Percentiles rank a stretch among this genome's conserved stretches.
phyloP scores from a whole-genome alignment of 257 asterid species.

The Rhazya stricta region DNA sequence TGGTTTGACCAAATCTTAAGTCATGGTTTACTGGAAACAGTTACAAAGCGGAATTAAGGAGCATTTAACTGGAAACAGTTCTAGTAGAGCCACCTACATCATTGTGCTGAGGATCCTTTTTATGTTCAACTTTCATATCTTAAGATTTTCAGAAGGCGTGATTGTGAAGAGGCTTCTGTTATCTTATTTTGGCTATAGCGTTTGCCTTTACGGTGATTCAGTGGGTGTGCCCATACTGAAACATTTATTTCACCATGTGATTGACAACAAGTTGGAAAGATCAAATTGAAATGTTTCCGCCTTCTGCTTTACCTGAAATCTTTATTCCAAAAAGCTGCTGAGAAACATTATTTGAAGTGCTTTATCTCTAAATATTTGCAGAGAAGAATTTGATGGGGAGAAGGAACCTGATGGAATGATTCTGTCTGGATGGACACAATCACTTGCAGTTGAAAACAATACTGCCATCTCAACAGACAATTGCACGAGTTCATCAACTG shows the following conservation, averaged over 20 bases:
- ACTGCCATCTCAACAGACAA: conserved; percentile 35
- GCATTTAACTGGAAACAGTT: too few species aligned
- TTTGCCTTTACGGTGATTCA: not conserved
- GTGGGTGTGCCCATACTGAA: not conserved
- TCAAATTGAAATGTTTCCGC: not conserved
- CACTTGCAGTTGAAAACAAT: conserved; percentile 42
- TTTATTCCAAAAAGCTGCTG: not conserved
- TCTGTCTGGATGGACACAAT: conserved; percentile 79
- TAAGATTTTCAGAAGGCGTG: not conserved
- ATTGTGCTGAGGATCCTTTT: not conserved
- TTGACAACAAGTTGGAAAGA: too few species aligned
- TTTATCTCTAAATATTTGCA: conserved; percentile 24
- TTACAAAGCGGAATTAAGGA: too few species aligned
- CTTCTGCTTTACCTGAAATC: not conserved
- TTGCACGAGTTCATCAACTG: conserved; percentile 63
- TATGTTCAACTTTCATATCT: not conserved
- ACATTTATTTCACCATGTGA: not conserved
- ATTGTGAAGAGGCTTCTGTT: not conserved
- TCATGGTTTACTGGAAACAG: too few species aligned
- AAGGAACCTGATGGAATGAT: conserved; percentile 92
- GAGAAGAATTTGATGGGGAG: conserved; percentile 91
- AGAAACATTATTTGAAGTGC: conserved; percentile 2
- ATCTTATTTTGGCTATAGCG: not conserved
- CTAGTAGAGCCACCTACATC: not conserved
- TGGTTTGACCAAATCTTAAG: not conserved